Evolutionary conservation across 176 grass and related monocot genomes (phyloP).

Genomic region (Carex scoparia): DNA sequence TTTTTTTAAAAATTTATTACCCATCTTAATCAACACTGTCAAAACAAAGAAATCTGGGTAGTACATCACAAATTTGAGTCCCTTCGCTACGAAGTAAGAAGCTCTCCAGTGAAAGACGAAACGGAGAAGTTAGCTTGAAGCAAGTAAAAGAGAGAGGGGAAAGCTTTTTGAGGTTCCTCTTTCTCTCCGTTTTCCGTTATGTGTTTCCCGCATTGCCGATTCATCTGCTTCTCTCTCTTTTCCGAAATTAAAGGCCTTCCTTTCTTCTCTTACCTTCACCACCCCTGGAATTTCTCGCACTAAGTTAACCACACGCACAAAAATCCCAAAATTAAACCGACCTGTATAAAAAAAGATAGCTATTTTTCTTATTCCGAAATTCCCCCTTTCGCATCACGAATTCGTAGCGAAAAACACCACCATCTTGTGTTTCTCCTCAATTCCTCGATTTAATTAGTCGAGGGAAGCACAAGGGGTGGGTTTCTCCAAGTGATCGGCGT

Average conservation of each 20-base stretch:
- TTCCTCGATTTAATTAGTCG: slow-evolving; percentile 10
- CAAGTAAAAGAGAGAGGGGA: neutral
- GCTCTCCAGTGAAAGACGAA: neutral
- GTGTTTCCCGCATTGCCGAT: neutral
- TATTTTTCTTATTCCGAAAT: neutral
- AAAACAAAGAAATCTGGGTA: neutral
- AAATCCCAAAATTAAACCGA: slow-evolving; percentile 20
- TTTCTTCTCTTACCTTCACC: neutral
- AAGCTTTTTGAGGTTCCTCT: slow-evolving; percentile 16
- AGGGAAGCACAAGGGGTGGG: slow-evolving; percentile 23
- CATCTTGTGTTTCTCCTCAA: slow-evolving; percentile 31
- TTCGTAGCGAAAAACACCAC: slow-evolving; percentile 1
- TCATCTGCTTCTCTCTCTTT: slow-evolving; percentile 16
- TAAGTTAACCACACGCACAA: neutral
- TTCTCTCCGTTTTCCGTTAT: slow-evolving; percentile 15
- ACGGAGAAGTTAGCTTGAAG: neutral
- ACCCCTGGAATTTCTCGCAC: neutral
- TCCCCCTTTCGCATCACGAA: neutral
- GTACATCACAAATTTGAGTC: neutral
- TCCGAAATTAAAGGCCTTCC: slow-evolving; percentile 12
- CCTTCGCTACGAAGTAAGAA: neutral
- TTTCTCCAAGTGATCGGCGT: neutral
- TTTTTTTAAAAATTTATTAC: neutral
- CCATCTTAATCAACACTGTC: neutral
- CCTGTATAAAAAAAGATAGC: neutral